Percentiles rank a stretch among this genome's conserved stretches.
phyloP scores from a whole-genome alignment of 2,329 filamentous ascomycete genomes.

The Neonectria faginata region DNA sequence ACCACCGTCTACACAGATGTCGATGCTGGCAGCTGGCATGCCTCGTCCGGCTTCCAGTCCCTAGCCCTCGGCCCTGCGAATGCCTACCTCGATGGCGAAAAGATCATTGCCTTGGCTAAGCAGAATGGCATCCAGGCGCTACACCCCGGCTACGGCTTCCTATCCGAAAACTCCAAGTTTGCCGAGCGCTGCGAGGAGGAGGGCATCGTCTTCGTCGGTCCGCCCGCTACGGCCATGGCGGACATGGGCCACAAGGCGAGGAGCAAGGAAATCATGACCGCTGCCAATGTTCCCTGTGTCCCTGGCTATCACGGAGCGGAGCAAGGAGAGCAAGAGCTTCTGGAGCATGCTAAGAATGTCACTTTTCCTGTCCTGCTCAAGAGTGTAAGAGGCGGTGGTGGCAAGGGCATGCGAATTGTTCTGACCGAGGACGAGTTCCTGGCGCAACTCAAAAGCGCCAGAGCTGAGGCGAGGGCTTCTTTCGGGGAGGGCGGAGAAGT shows the following conservation, averaged over 20 bases:
- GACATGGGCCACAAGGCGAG: slow-evolving; percentile 95
- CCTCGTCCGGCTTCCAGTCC: slow-evolving; percentile 83
- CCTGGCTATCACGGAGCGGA: slow-evolving; percentile 93
- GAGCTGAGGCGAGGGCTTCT: slow-evolving; percentile 79
- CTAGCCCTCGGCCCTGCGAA: slow-evolving; percentile 85
- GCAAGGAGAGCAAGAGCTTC: slow-evolving; percentile 73
- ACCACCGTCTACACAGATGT: slow-evolving; percentile 96
- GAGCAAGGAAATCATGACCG: slow-evolving; percentile 96
- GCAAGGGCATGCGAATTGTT: slow-evolving; percentile 87
- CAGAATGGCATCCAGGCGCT: slow-evolving; percentile 88
- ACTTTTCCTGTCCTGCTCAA: slow-evolving; percentile 81
- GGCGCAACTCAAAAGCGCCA: slow-evolving; percentile 76
- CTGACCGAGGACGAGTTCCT: slow-evolving; percentile 75
- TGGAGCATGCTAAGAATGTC: slow-evolving; percentile 78
- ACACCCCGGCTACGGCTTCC: slow-evolving; percentile 95
- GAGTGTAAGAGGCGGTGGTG: slow-evolving; percentile 83
- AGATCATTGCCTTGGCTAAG: slow-evolving; percentile 90
- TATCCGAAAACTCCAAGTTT: slow-evolving; percentile 94
- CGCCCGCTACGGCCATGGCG: slow-evolving; percentile 81
- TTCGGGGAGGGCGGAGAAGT: slow-evolving; percentile 85
- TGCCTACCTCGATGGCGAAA: slow-evolving; percentile 92
- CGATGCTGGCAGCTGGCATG: slow-evolving; percentile 88
- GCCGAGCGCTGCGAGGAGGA: slow-evolving; percentile 89
- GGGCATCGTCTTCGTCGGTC: slow-evolving; percentile 93
- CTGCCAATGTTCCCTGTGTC: slow-evolving; percentile 94